Evolutionary conservation across 2,329 filamentous ascomycete genomes (phyloP).

Genomic region (Monosporascus sp.): DNA sequence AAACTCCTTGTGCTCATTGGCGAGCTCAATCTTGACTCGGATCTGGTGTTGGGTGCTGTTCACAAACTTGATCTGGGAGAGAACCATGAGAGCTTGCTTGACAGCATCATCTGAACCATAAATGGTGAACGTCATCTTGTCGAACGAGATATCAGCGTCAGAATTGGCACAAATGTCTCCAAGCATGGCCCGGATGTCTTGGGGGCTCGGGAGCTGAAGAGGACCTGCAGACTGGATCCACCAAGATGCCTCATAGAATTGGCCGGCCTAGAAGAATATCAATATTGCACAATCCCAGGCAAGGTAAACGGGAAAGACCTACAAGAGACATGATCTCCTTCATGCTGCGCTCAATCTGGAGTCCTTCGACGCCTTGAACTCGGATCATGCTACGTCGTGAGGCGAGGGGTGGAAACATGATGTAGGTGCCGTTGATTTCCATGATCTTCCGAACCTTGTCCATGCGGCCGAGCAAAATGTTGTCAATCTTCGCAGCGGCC

Average conservation of each 20-base stretch:
- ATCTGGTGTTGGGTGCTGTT: slow-evolving; percentile 86
- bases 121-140: slow-evolving; percentile 89
- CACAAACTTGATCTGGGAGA: slow-evolving; percentile 86
- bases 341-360: slow-evolving; percentile 92
- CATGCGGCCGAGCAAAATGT: slow-evolving; percentile 80
- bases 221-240: slow-evolving; percentile 78
- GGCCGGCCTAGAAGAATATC: slow-evolving; percentile 61
- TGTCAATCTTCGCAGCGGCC: slow-evolving; percentile 88
- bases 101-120: slow-evolving; percentile 95
- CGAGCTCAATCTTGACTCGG: slow-evolving; percentile 95
- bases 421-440: slow-evolving; percentile 91
- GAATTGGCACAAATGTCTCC: slow-evolving; percentile 95
- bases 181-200: slow-evolving; percentile 85
- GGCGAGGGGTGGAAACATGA: slow-evolving; percentile 83
- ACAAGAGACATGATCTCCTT: slow-evolving; percentile 93
- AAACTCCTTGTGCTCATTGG: slow-evolving; percentile 99
- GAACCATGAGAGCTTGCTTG: slow-evolving; percentile 89
- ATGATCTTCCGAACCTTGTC: slow-evolving; percentile 98
- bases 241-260: slow-evolving; percentile 98
- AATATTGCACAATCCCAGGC: slow-evolving; percentile 17
- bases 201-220: slow-evolving; percentile 51
- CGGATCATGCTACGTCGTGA: slow-evolving; percentile 79
- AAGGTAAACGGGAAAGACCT: slow-evolving; percentile 30
- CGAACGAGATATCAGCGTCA: slow-evolving; percentile 89
- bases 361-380: slow-evolving; percentile 86